Evolutionary conservation across 2,329 filamentous ascomycete species (phyloP), one percentile per base, ranked within the genome.

Genomic region (Colletotrichum navitas): DNA sequence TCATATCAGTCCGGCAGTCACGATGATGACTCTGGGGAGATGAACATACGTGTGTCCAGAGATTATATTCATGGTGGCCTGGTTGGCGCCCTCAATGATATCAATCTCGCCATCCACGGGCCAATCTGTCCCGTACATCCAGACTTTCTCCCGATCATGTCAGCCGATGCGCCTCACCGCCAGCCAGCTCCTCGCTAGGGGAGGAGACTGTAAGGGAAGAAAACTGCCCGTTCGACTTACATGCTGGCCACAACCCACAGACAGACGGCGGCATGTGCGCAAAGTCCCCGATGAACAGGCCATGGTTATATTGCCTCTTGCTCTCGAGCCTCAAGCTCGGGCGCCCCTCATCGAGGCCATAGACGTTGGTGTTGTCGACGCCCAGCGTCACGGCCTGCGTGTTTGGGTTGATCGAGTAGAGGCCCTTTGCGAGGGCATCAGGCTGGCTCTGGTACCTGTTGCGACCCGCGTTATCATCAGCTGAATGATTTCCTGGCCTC

Each of bases 181-280:
- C 34, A 34, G 3, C 14, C 21, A 24, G 24, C 1, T 21, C 11
- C 5, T 1, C 5, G 14, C 11, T 6, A 4, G 39, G 5, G 5
- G 18, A 29, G 29, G 12, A 8, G n/a, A 11, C 7, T 56, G 29
- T 2, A 6, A 39, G n/a, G 26, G 18, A 21, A 54, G 10, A 21
- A 26, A 21, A n/a, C 11, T 2, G 2, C 12, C 32, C 6, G 5
- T 14, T 11, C 41, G 24, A 80, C 82, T 79, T 82, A 90, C 87
- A 93, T 80, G 92, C 90, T 65, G 92, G 92, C 92, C 92, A 94
- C 29, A 89, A 86, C 29, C 92, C 93, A 74, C 93, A 94, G 62
- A 88, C 83, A 2, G 90, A 89, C 1, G 85, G 86, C 3, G 93
- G 92, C 91, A 94, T 94, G 75, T 94, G 92, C 24, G 85, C 84